These are phyloP conservation scores for Penicillium vulpinum DNA, from an alignment of 2,329 filamentous ascomycete species.

Conservation along the genomic window DNA sequence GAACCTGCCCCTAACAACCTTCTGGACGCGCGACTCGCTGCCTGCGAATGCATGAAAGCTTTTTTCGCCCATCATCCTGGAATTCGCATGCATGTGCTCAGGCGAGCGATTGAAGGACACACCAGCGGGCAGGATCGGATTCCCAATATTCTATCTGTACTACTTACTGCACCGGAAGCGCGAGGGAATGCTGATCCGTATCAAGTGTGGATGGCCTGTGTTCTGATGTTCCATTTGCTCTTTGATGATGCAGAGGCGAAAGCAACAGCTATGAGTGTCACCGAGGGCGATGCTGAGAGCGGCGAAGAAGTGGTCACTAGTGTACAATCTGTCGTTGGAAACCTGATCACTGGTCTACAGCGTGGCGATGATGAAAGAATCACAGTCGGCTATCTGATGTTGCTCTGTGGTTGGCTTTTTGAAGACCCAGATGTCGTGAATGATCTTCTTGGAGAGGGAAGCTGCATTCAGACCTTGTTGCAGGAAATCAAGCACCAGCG, in stretches of 20 bases:
- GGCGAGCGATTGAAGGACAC: slow-evolving; percentile 86
- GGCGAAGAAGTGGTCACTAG: slow-evolving; percentile 95
- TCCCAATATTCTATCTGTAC: slow-evolving; percentile 81
- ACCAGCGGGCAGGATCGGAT: slow-evolving; percentile 73
- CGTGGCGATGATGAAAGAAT: slow-evolving; percentile 75
- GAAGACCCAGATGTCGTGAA: slow-evolving; percentile 90
- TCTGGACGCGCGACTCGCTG: slow-evolving; percentile 79
- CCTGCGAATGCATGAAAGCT: slow-evolving; percentile 86
- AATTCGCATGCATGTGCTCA: slow-evolving; percentile 81
- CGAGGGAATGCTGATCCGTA: slow-evolving; percentile 75
- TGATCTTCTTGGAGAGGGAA: slow-evolving; percentile 88
- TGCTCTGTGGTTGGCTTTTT: slow-evolving; percentile 86
- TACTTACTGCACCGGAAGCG: slow-evolving; percentile 67
- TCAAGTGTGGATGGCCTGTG: slow-evolving; percentile 83
- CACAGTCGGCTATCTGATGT: slow-evolving; percentile 81
- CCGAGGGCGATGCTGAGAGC: slow-evolving; percentile 81
- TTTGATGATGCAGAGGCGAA: slow-evolving; percentile 80
- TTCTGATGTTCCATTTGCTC: slow-evolving; percentile 81
- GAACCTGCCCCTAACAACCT: slow-evolving; percentile 65
- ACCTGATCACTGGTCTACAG: slow-evolving; percentile 78
- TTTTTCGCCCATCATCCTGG: slow-evolving; percentile 82
- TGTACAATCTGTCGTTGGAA: slow-evolving; percentile 82
- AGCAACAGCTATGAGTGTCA: slow-evolving; percentile 73
- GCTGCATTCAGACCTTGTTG: slow-evolving; percentile 82
- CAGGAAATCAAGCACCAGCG: slow-evolving; percentile 67